Evolutionary conservation across 305 asterid species (phyloP), one percentile per base, ranked within the genome.

Genomic region (Caryopteris hybrid): DNA sequence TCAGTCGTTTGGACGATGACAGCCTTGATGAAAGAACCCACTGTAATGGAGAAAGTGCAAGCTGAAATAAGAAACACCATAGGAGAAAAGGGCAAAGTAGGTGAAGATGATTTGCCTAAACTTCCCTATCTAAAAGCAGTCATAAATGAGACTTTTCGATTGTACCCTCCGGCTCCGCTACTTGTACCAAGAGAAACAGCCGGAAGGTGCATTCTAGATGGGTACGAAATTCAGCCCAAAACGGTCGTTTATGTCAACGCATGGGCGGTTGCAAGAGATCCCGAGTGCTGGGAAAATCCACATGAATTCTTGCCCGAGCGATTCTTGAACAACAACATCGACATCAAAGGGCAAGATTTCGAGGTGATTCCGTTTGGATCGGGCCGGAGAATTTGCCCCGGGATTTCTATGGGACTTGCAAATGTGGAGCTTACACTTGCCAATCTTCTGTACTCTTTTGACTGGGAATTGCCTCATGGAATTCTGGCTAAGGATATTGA

Each of bases 311-410:
- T 39, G 55, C 72, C 72, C 2, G 64, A 53, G 55, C 39, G 72
- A 6, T 46, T 46, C 67, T 21, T 61, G 58, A 33, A 27, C 17
- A 45, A 16, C 10, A 25, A 45, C 10, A 45, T 63, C 2, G 58
- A 63, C 31, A 9, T 46, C 4, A 68, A 56, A 21, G 73, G 73
- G 14, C 47, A 68, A 6, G 73, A 68, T 54, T 68, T 41, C 0
- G 65, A 25, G 22, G 43, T 43, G 56, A 68, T 68, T 5, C 73
- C 65, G 0, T 68, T 68, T 45, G 73, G 73, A 0, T 62, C 68
- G 42, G 68, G 68, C 0, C 42, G 68, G 0, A 62, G 68, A 39
- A 39, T 59, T 0, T 59, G 65, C 34, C 65, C 65, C 0, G 65
- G 51, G 4, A 59, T 59, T 18, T 11, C 0, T 8, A 31, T 58